A percentile compares a stretch with the other conserved stretches of the same genome.
Conservation (phyloP, 371 early-diverging fungal genomes). For the Lichtheimia hyalospora region DNA sequence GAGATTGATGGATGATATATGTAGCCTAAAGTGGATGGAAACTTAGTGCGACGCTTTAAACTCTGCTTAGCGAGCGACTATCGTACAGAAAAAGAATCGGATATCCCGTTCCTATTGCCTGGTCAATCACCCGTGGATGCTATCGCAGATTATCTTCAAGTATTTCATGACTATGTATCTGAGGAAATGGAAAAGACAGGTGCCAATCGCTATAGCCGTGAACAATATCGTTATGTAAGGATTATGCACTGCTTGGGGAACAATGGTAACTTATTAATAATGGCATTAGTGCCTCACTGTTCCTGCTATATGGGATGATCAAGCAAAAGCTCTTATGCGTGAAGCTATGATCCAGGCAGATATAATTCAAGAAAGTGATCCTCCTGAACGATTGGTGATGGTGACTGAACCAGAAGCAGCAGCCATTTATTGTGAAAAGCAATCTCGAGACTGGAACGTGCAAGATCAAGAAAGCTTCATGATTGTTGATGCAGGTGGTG, state of each 20-base stretch:
- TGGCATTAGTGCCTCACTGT: constrained; percentile 38
- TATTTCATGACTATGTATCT: constrained; percentile 39
- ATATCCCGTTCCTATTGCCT: constrained; percentile 25
- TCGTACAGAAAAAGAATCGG: constrained; percentile 9
- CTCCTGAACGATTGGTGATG: constrained; percentile 43
- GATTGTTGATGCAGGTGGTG: constrained; percentile 69
- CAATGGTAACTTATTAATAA: too few relatives aligned
- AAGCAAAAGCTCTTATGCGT: constrained; percentile 47
- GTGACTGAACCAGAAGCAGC: constrained; percentile 57
- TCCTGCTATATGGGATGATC: constrained; percentile 52
- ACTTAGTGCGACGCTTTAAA: constrained; percentile 46
- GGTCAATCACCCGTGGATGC: constrained; percentile 24
- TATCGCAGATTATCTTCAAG: constrained; percentile 35
- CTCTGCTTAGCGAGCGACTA: constrained; percentile 40
- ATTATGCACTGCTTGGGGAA: not conserved
- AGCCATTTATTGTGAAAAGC: constrained; percentile 45
- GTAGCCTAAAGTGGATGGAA: constrained; percentile 19
- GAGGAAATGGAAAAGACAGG: constrained; percentile 32
- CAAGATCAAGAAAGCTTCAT: constrained; percentile 48
- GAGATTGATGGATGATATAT: not conserved
- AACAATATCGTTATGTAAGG: constrained; percentile 28
- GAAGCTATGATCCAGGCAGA: constrained; percentile 42
- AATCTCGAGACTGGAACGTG: constrained; percentile 32
- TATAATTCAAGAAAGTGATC: constrained; percentile 40
- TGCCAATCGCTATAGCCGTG: constrained; percentile 10